Percentiles rank a stretch among this genome's conserved stretches.
phyloP scores from a whole-genome alignment of 1,284 basidiomycete species.

The Cutaneotrichosporon curvatum region DNA sequence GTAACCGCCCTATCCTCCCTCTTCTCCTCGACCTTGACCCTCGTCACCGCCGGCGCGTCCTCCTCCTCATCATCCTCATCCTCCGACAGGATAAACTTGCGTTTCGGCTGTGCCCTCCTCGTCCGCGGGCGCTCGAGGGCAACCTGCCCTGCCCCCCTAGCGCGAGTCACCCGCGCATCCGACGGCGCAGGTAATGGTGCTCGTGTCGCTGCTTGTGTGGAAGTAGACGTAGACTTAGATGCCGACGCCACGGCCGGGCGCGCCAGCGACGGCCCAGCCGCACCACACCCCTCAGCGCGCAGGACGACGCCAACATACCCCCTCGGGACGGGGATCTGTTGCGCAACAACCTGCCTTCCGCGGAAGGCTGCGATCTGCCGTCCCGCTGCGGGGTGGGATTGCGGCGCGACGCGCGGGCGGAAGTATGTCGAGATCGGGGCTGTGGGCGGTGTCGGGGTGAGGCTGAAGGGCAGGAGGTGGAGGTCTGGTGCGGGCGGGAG shows the following conservation, averaged over 20 bases:
- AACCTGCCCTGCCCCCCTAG: constrained; percentile 33
- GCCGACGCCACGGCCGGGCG: constrained; percentile 9
- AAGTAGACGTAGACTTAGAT: neutral
- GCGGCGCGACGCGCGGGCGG: constrained; percentile 25
- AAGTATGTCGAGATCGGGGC: constrained; percentile 27
- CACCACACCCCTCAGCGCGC: neutral
- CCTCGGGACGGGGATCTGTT: constrained; percentile 26
- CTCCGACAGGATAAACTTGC: constrained; percentile 28
- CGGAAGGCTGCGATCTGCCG: constrained; percentile 31
- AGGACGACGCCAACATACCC: constrained; percentile 33
- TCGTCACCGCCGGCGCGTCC: constrained; percentile 2
- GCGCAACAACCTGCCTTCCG: constrained; percentile 32
- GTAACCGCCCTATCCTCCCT: constrained; percentile 2
- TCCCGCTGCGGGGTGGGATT: constrained; percentile 5
- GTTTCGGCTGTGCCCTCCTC: constrained; percentile 1
- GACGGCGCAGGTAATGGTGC: too few relatives aligned
- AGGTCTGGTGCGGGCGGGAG: constrained; percentile 11
- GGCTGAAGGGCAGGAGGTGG: constrained; percentile 39
- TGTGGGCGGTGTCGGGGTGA: constrained; percentile 18
- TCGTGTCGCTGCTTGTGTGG: too few relatives aligned
- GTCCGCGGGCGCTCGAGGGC: constrained; percentile 28
- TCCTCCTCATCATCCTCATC: constrained; percentile 33
- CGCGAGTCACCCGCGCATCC: constrained; percentile 1
- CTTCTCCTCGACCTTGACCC: constrained; percentile 1
- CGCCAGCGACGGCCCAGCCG: constrained; percentile 6